Evolutionary conservation across 2,329 filamentous ascomycete genomes (phyloP).

Genomic region (Fusarium torulosum): DNA sequence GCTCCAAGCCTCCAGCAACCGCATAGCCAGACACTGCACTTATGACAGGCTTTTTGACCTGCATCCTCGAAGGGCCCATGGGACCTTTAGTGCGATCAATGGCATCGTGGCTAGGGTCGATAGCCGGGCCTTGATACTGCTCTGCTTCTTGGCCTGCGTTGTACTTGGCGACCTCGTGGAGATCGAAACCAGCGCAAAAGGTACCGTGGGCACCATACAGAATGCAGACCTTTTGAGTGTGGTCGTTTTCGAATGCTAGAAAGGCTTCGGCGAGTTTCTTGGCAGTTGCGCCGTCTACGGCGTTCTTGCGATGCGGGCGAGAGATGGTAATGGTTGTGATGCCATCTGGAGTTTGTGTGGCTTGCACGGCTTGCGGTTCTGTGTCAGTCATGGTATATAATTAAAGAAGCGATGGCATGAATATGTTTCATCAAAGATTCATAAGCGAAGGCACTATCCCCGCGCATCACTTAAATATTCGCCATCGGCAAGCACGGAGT

Average conservation of each 20-base stretch:
- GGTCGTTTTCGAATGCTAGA: not conserved
- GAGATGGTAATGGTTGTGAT: constrained; percentile 22
- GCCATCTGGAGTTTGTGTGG: constrained; percentile 11
- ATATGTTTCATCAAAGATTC: no score
- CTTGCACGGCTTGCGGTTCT: constrained; percentile 3
- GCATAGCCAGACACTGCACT: constrained; percentile 15
- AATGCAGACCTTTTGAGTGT: not conserved
- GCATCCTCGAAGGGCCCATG: constrained; percentile 9
- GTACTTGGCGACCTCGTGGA: constrained; percentile 1
- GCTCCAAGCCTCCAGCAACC: constrained; percentile 10
- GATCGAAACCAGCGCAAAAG: no score
- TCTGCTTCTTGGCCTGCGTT: not conserved
- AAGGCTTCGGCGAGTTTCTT: constrained; percentile 15
- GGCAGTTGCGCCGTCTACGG: constrained; percentile 14
- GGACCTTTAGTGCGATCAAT: not conserved
- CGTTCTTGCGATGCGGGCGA: constrained; percentile 14
- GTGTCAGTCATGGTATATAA: not conserved
- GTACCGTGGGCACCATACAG: no score
- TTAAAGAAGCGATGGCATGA: no score
- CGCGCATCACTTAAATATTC: no score
- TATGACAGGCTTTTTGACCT: constrained; percentile 18
- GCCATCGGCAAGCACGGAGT: no score
- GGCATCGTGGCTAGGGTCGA: not conserved
- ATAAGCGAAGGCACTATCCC: no score
- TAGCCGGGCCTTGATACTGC: not conserved